phyloP scores from a whole-genome alignment of 345 rosid genomes.

The Salix purpurea region DNA sequence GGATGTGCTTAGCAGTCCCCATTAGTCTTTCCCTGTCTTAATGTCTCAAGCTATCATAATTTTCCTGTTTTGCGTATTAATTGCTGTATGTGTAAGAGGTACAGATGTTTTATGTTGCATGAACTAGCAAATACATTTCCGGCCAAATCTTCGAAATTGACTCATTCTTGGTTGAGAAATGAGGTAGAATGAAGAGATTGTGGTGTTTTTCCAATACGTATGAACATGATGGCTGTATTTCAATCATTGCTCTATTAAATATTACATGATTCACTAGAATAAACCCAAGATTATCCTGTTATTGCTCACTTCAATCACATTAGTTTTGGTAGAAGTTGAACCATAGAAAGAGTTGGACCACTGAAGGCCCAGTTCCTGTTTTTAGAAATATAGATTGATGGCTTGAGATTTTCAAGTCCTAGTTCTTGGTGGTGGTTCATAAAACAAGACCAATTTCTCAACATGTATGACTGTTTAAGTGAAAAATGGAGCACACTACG shows the following conservation, averaged over 20 bases:
- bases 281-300: not conserved
- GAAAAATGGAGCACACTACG: not conserved
- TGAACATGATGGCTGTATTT: not conserved
- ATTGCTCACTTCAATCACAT: not conserved
- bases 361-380: constrained; percentile 5
- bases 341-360: constrained; percentile 2
- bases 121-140: constrained; percentile 16
- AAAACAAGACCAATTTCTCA: not conserved
- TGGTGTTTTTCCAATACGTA: not conserved
- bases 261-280: not conserved
- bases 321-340: not conserved
- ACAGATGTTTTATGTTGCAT: constrained; percentile 16
- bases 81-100: constrained; percentile 12
- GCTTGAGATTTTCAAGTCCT: constrained; percentile 3
- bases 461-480: not conserved
- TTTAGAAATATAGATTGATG: constrained; percentile 1
- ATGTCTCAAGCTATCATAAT: constrained; percentile 6
- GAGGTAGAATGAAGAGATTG: constrained; percentile 1
- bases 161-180: constrained; percentile 3
- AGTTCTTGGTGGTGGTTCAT: not conserved
- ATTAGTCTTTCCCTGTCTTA: constrained; percentile 31
- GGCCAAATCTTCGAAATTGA: constrained; percentile 13
- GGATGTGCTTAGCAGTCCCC: constrained; percentile 67
- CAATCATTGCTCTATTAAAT: not conserved
- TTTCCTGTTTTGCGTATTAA: constrained; percentile 13